Evolutionary conservation across 257 asterid genomes (phyloP).

Genomic region (Schizonepeta tenuifolia): DNA sequence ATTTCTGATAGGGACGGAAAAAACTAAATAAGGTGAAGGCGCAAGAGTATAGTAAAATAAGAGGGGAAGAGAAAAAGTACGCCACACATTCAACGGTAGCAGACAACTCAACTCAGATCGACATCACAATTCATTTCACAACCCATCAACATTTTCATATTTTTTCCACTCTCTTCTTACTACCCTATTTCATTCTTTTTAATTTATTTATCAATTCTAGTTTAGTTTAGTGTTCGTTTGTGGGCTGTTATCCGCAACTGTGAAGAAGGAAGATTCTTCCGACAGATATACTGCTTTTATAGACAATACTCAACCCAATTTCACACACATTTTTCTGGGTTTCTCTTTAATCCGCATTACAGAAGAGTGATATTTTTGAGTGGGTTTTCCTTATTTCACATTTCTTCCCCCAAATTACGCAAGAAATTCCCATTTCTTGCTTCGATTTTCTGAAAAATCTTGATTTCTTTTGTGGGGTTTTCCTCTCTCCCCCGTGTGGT

Average conservation of each 20-base stretch:
- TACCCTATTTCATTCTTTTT: constrained; percentile 7
- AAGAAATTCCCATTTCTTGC: background rate
- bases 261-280: constrained; percentile 20
- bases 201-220: background rate
- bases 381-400: constrained; percentile 14
- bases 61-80: background rate
- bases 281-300: constrained; percentile 1
- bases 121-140: background rate
- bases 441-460: constrained; percentile 16
- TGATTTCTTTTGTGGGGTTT: constrained; percentile 23
- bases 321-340: constrained; percentile 7
- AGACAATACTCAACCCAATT: background rate
- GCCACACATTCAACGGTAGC: constrained; percentile 14
- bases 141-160: background rate
- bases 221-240: constrained; percentile 12
- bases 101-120: constrained; percentile 33
- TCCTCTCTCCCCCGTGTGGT: constrained; percentile 8
- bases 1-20: background rate
- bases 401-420: background rate
- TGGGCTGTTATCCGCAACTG: constrained; percentile 25
- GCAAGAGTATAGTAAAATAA: background rate
- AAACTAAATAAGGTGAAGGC: background rate
- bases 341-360: constrained; percentile 20
- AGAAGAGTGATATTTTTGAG: background rate
- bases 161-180: background rate